These are phyloP conservation scores for Colletotrichum sp. DNA, from an alignment of 2,329 filamentous ascomycete species.

Conservation along the genomic window DNA sequence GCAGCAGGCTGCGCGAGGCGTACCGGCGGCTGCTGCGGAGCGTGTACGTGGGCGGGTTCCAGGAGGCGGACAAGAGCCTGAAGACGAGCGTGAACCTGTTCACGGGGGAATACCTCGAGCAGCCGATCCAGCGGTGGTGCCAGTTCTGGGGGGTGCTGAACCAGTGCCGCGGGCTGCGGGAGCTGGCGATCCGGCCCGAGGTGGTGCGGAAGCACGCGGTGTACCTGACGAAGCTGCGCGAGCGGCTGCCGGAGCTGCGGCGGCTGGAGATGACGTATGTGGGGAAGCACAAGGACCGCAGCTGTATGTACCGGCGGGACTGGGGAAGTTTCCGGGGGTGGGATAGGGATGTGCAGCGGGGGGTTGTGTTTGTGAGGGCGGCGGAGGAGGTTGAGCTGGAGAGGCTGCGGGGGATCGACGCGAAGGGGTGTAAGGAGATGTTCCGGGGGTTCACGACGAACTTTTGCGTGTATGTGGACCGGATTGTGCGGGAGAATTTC, in stretches of 20 bases:
- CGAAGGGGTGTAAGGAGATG: background rate
- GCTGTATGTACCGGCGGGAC: background rate
- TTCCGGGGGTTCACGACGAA: constrained; percentile 10
- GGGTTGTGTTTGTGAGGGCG: background rate
- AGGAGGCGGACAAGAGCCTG: background rate
- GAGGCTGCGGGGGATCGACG: background rate
- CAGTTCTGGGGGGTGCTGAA: constrained; percentile 15
- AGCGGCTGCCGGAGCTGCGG: background rate
- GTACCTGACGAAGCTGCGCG: background rate
- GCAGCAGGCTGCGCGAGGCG: background rate
- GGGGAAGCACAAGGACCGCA: background rate
- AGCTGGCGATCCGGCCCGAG: constrained; percentile 3
- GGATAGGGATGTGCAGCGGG: background rate
- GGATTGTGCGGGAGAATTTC: background rate
- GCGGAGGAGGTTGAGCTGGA: background rate
- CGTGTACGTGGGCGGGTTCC: background rate
- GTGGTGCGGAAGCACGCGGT: background rate
- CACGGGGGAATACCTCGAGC: background rate
- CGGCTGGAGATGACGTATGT: constrained; percentile 1
- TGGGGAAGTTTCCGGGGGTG: background rate
- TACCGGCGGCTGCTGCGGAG: background rate
- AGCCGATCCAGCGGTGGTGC: background rate
- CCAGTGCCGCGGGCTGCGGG: background rate
- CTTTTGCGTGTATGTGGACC: constrained; percentile 1
- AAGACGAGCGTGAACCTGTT: background rate